These are phyloP conservation scores for Verticillium longisporum DNA, from an alignment of 2,329 filamentous ascomycete genomes.

Conservation along the genomic window DNA sequence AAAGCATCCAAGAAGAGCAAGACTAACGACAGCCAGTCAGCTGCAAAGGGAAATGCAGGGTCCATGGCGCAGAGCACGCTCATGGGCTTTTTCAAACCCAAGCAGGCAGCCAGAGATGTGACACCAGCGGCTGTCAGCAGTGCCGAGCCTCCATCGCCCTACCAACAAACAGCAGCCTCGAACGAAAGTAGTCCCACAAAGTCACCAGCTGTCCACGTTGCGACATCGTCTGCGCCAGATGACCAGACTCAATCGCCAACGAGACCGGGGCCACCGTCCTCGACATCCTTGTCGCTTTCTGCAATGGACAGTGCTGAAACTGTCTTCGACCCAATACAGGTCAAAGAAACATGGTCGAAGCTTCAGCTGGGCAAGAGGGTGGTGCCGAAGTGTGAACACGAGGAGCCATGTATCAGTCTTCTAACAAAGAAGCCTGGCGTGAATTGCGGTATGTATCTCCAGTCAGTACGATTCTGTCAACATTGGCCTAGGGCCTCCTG, in stretches of 20 bases:
- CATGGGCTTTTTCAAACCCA: slow-evolving; percentile 73
- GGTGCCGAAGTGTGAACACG: slow-evolving; percentile 77
- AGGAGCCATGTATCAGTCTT: slow-evolving; percentile 76
- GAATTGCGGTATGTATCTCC: slow-evolving; percentile 56
- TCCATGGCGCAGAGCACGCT: slow-evolving; percentile 48
- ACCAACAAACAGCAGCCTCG: background rate
- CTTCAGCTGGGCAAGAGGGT: slow-evolving; percentile 65
- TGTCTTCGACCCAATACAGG: slow-evolving; percentile 61
- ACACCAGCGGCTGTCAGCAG: background rate
- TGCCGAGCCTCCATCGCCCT: background rate
- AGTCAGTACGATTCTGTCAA: background rate
- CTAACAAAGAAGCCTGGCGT: slow-evolving; percentile 84
- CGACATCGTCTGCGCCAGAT: background rate
- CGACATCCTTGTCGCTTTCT: slow-evolving; percentile 1
- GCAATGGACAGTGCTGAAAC: slow-evolving; percentile 21
- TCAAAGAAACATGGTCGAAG: slow-evolving; percentile 80
- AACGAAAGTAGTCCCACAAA: background rate
- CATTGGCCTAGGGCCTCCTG: background rate
- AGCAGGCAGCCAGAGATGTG: slow-evolving; percentile 16
- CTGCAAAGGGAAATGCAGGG: slow-evolving; percentile 25
- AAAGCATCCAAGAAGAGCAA: slow-evolving; percentile 28
- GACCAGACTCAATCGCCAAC: background rate
- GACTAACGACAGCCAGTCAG: slow-evolving; percentile 9
- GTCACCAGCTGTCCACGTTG: background rate
- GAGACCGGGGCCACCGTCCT: background rate